phyloP scores from a whole-genome alignment of 495 filamentous ascomycete species.

The Glutinoglossum americanum region DNA sequence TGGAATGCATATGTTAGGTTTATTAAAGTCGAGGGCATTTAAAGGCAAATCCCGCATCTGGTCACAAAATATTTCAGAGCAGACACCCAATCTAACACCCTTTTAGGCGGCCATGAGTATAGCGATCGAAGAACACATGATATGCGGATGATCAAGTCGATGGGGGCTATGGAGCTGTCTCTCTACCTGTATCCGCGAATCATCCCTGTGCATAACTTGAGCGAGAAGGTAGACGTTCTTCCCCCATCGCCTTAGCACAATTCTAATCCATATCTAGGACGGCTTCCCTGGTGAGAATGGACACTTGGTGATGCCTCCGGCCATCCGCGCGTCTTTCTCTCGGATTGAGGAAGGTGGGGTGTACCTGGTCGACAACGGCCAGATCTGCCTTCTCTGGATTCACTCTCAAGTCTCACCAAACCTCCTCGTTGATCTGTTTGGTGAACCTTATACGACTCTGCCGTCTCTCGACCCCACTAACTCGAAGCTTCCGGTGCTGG shows the following conservation, averaged over 20 bases:
- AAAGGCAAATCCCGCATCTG: slow-evolving; percentile 32
- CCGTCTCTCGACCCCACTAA: slow-evolving; percentile 56
- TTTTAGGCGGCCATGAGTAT: slow-evolving; percentile 53
- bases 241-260: background rate
- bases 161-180: slow-evolving; percentile 66
- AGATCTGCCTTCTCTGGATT: slow-evolving; percentile 75
- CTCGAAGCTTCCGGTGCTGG: slow-evolving; percentile 46
- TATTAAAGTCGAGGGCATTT: slow-evolving; percentile 82
- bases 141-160: slow-evolving; percentile 69
- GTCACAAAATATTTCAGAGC: background rate
- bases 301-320: slow-evolving; percentile 40
- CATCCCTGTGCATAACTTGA: slow-evolving; percentile 73
- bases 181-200: slow-evolving; percentile 93
- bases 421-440: slow-evolving; percentile 78
- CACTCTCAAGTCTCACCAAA: slow-evolving; percentile 57
- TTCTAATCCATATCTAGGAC: slow-evolving; percentile 22
- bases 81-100: background rate
- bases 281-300: slow-evolving; percentile 81
- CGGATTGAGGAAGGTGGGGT: slow-evolving; percentile 84
- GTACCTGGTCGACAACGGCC: slow-evolving; percentile 96
- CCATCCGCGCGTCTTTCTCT: slow-evolving; percentile 67
- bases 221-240: slow-evolving; percentile 7
- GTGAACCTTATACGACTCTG: slow-evolving; percentile 48
- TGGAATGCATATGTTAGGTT: slow-evolving; percentile 84
- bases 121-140: slow-evolving; percentile 80